A percentile compares a stretch with the other conserved stretches of the same genome.
phyloP scores from a whole-genome alignment of 1,284 basidiomycete genomes.

The Ganoderma lingzhi region DNA sequence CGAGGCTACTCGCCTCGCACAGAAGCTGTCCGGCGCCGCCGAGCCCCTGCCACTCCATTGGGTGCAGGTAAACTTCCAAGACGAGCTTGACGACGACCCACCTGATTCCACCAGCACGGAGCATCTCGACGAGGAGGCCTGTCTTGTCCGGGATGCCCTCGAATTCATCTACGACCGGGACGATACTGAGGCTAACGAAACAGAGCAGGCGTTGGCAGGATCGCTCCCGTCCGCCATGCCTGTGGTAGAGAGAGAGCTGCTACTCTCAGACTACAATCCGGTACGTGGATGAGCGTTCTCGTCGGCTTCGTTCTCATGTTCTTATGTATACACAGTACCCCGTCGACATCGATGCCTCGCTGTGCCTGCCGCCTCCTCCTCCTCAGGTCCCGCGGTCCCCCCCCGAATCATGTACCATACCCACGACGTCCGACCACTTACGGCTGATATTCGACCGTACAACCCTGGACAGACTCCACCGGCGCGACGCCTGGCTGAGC shows the following conservation, averaged over 20 bases:
- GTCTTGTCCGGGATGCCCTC: not conserved
- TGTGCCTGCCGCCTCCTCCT: not conserved
- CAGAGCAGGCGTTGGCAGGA: not conserved
- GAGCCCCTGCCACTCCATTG: not conserved
- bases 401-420: not conserved
- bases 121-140: slow-evolving; percentile 1
- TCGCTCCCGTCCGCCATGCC: not conserved
- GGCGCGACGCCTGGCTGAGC: not conserved
- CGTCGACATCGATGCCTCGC: not conserved
- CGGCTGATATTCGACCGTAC: not conserved
- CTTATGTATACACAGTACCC: not conserved
- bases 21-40: not conserved
- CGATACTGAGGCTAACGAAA: not conserved
- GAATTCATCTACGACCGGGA: not conserved
- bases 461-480: not conserved
- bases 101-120: not conserved
- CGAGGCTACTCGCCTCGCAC: slow-evolving; percentile 6
- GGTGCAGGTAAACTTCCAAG: not conserved
- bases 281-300: not conserved
- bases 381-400: not conserved
- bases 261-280: not conserved
- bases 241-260: not conserved
- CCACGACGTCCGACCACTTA: not conserved
- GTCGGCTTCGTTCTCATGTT: not conserved
- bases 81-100: not conserved